Base-by-base conservation (phyloP, 1,284 basidiomycete species). In the Laetiporus sulphureus region DNA sequence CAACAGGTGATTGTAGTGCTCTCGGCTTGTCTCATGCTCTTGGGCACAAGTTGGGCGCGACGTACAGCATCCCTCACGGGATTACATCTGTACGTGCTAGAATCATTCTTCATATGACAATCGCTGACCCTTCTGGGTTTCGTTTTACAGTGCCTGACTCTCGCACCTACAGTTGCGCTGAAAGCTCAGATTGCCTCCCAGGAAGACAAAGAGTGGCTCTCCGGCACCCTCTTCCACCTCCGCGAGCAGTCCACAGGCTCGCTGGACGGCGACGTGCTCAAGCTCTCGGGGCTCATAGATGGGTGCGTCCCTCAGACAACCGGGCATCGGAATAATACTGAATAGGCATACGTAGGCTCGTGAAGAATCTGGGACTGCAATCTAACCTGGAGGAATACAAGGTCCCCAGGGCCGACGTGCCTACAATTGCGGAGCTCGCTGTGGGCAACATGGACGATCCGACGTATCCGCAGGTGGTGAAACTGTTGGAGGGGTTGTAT, bases 11-110 rank as follows among this genome's bases (percentile, higher is more conserved):
- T 1, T 13, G 13, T 37, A 82, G 82, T 42, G 63, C 83, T 2
- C 56, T 87, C 12, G 89, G 87, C 16, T 66, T 90, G 11, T 86
- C 83, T 16, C 87, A 91, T 62, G 63, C 76, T 5, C 67, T 88
- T 2, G 83, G 84, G 11, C 85, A 91, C 57, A 79, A 75, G 51
- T 69, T 91, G 10, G 88, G 88, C 2, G 84, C 85, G 3, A 71
- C 71, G 19, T 91, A 90, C 57, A 63, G 68, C 38, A 90, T 91
- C 45, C 78, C 81, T 8, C 88, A 91, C 58, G 88, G 88, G 3
- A 84, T 89, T 50, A 90, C 88, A 5, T 87, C 84, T 18, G 83
- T 82, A 48, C 58, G 74, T n/a, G 22, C 21, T 36, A 23, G 6
- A n/a, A n/a, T n/a, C n/a, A 19, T 12, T 12, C 12, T 15, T 1